Evolutionary conservation across 306 rosid genomes (phyloP), one percentile per base, ranked within the genome.

Genomic region (Vicia faba): DNA sequence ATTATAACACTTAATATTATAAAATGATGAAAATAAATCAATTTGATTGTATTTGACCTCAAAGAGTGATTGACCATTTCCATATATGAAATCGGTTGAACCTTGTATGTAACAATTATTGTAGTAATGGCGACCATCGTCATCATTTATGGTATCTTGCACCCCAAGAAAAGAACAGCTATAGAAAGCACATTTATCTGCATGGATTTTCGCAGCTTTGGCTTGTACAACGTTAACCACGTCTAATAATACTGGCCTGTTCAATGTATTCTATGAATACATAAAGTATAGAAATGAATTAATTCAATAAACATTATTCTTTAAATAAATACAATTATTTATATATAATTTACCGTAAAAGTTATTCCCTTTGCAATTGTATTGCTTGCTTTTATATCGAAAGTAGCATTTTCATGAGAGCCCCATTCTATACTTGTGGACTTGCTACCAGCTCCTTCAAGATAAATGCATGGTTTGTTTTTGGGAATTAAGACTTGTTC

Each of bases 81-180:
- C 87, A 75, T 43, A 80, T 41, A 80, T 80, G 75, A 83, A 73
- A 64, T 85, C 91, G 0, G 5, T 12, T 4, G 46, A 77, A 62
- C 87, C 91, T 80, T 85, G 79, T 18, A 85, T 78, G 67, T 80
- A 80, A 60, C 84, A 78, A 14, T 76, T 23, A 0, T 51, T 11
- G 13, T 65, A 85, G 40, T 69, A 83, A 80, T 86, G 87, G 12
- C 82, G 82, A 5, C 91, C 91, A 12, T 0, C 2, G 0, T 15
- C 29, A 68, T 83, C 91, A 33, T 23, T 51, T 19, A 85, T 33
- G 7, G 87, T 85, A 13, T 83, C 91, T 75, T 85, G 91, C 18
- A 85, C 72, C 1, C 87, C 87, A 6, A 75, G 0, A 53, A 85
- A 80, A 0, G 26, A 20, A 53, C 87, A 80, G 2, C 55, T 13